A percentile compares a stretch with the other conserved stretches of the same genome.
Evolutionary conservation across 352 stramenopile genomes (phyloP).

Genomic region (Plasmopara viticola): DNA sequence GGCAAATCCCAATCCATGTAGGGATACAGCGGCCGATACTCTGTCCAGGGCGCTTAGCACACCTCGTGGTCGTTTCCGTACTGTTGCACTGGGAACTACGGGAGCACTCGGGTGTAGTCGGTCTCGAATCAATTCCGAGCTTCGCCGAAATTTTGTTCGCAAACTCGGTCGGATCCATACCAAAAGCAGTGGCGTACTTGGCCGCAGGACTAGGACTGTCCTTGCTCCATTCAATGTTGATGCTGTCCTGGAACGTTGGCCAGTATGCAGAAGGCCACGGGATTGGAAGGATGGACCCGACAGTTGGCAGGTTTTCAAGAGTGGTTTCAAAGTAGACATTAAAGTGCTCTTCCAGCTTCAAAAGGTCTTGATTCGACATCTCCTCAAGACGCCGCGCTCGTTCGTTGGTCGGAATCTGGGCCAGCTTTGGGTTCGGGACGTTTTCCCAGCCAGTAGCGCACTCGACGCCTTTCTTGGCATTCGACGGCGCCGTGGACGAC

Average conservation of each 20-base stretch:
- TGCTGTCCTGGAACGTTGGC: conserved; percentile 50
- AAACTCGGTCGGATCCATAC: conserved; percentile 26
- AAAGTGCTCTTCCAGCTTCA: conserved; percentile 20
- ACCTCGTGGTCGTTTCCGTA: conserved; percentile 15
- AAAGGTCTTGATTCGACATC: conserved; percentile 17
- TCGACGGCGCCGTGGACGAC: not conserved
- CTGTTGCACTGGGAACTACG: conserved; percentile 17
- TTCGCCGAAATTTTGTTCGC: conserved; percentile 30
- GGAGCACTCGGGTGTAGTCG: not conserved
- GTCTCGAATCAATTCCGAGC: conserved; percentile 29
- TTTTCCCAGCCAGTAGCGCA: conserved; percentile 27
- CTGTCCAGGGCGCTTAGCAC: conserved; percentile 19
- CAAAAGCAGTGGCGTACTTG: conserved; percentile 50
- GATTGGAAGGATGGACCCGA: conserved; percentile 7
- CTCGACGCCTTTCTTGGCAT: conserved; percentile 8
- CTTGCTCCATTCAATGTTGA: conserved; percentile 33
- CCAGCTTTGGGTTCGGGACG: conserved; percentile 8
- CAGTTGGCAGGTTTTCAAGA: conserved; percentile 19
- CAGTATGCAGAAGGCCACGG: conserved; percentile 56
- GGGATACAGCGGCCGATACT: conserved; percentile 33
- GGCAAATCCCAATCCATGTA: conserved; percentile 36
- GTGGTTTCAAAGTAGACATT: conserved; percentile 20
- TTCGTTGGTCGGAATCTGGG: conserved; percentile 8
- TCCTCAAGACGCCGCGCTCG: conserved; percentile 1
- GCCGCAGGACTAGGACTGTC: conserved; percentile 17